These are phyloP conservation scores for Leucocoprinus sp. DNA, from an alignment of 768 basidiomycete species.

Conservation along the genomic window DNA sequence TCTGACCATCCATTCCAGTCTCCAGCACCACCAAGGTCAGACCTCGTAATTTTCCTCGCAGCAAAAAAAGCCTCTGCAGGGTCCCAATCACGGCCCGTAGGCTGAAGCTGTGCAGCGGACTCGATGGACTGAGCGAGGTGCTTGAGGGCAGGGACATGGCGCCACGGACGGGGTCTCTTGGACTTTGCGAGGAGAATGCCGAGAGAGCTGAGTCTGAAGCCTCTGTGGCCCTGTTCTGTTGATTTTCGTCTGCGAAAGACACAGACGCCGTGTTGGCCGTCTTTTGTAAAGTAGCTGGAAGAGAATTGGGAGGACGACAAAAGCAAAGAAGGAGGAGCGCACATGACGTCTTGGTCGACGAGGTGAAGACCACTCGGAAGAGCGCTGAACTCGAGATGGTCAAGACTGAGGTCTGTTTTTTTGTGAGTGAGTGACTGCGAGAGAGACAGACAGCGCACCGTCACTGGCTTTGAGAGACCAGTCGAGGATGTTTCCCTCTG, in stretches of 20 bases:
- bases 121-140: slow-evolving; percentile 47
- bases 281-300: slow-evolving; percentile 33
- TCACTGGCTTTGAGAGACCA: slow-evolving; percentile 69
- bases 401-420: slow-evolving; percentile 50
- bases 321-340: slow-evolving; percentile 19
- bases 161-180: slow-evolving; percentile 64
- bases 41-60: slow-evolving; percentile 41
- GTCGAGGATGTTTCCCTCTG: slow-evolving; percentile 70
- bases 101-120: slow-evolving; percentile 37
- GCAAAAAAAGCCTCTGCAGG: slow-evolving; percentile 59
- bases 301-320: not conserved
- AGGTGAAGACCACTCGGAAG: slow-evolving; percentile 78
- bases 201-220: slow-evolving; percentile 71
- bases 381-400: slow-evolving; percentile 71
- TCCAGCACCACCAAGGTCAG: slow-evolving; percentile 47
- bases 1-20: slow-evolving; percentile 64
- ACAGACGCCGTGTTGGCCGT: slow-evolving; percentile 61
- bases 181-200: slow-evolving; percentile 67
- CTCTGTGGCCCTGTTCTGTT: slow-evolving; percentile 64
- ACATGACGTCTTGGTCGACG: slow-evolving; percentile 76
- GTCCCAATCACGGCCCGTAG: slow-evolving; percentile 52
- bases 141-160: slow-evolving; percentile 59
- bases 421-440: not conserved
- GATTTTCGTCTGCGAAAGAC: slow-evolving; percentile 66
- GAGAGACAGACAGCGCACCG: too few species aligned